Base-by-base conservation (phyloP, 2,329 filamentous ascomycete species). In the Aciculosporium take region DNA sequence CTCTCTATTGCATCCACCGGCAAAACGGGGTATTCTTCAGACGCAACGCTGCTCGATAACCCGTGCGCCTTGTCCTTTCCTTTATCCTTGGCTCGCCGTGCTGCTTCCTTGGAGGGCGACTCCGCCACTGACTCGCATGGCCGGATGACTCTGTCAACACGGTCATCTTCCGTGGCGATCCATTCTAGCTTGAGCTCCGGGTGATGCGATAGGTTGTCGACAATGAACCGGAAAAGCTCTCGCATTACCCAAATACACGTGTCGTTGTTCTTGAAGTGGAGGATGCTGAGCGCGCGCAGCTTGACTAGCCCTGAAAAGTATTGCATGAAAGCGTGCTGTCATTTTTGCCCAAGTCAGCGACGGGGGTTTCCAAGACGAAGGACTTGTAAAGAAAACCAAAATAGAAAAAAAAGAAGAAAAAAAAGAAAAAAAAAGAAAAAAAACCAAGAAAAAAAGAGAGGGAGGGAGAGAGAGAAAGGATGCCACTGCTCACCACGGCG, bases 261-360 rank as follows among this genome's bases (percentile, higher is more conserved):
- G 47, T 76, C 72, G 25, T 73, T 69, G 44, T 67, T 69, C 15
- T 70, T 66, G 44, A 78, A 70, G 27, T 62, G 63, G 30, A 73
- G 56, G 13, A 76, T 66, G 45, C 77, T 71, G 24, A 79, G 59
- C 4, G 72, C 75, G 12, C 67, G 65, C 5, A 79, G 66, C 10
- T 59, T 68, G 12, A 52, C 49, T 5, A 74, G 53, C 2, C 64
- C 64, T 1, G 63, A 51, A 31, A 78, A 60, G 41, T 68, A 64
- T 49, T 75, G 73, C 54, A 77, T 66, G 35, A 79, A 66, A 2
- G 62, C 63, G 52, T 79, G 76, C 74, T 78, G 39, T 4, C n/a
- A 18, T 48, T 40, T 15, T 23, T 21, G n/a, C n/a, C n/a, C 21
- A 25, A 7, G 31, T 18, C 28, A 25, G 29, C 29, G 23, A 6